Evolutionary conservation across 371 early-diverging fungal species (phyloP).

Genomic region (Coemansia sp.): DNA sequence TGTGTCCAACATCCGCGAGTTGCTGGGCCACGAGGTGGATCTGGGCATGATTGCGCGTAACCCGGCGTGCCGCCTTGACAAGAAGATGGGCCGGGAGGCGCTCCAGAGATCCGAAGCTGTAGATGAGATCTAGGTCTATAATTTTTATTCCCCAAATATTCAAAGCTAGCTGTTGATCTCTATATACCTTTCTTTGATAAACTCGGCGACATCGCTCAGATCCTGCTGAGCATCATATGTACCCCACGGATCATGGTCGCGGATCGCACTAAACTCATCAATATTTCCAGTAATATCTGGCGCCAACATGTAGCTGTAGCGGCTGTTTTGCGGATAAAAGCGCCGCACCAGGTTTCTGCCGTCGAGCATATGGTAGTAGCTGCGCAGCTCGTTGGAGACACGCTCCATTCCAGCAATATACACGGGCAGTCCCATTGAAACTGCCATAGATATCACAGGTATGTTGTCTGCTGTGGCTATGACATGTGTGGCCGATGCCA

Average conservation of each 20-base stretch:
- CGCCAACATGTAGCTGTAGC: constrained; percentile 49
- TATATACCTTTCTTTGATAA: constrained; percentile 15
- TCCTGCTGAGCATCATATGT: constrained; percentile 33
- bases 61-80: constrained; percentile 84
- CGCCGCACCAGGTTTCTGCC: constrained; percentile 43
- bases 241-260: constrained; percentile 50
- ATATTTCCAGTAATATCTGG: constrained; percentile 30
- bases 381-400: constrained; percentile 28
- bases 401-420: constrained; percentile 48
- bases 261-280: constrained; percentile 44
- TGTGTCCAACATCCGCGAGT: constrained; percentile 95
- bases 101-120: not conserved
- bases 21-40: constrained; percentile 99
- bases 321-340: constrained; percentile 44
- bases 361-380: constrained; percentile 40
- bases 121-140: constrained; percentile 8
- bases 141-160: not conserved
- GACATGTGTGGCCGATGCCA: constrained; percentile 30
- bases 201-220: constrained; percentile 14
- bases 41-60: constrained; percentile 92
- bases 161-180: constrained; percentile 7
- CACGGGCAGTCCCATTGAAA: constrained; percentile 25
- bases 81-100: constrained; percentile 50
- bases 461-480: constrained; percentile 41
- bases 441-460: constrained; percentile 31